Evolutionary conservation across 306 rosid species (phyloP).

Genomic region (Sicyos edulis): DNA sequence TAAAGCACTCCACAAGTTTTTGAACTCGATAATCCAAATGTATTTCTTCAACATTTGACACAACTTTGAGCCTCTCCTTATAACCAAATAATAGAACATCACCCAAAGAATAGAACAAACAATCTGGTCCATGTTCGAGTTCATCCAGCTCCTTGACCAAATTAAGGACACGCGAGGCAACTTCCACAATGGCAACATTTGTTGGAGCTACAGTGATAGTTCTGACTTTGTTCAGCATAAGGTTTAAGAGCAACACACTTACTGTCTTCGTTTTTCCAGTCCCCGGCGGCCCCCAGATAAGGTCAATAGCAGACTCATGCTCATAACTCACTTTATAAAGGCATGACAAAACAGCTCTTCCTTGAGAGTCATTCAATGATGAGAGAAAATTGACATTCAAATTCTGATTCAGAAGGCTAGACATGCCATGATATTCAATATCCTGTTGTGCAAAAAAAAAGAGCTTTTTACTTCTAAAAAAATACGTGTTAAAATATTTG

Average conservation of each 20-base stretch:
- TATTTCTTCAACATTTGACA: slow-evolving; percentile 41
- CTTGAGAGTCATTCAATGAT: slow-evolving; percentile 54
- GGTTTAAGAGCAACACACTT: slow-evolving; percentile 38
- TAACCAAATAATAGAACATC: slow-evolving; percentile 61
- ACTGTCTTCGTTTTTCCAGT: slow-evolving; percentile 69
- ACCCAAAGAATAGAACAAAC: slow-evolving; percentile 39
- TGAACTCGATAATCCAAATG: slow-evolving; percentile 55
- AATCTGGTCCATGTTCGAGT: slow-evolving; percentile 19
- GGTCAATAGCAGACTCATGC: slow-evolving; percentile 39
- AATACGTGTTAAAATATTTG: neutral
- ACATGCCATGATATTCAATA: neutral
- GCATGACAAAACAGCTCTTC: slow-evolving; percentile 42
- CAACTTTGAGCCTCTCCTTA: slow-evolving; percentile 55
- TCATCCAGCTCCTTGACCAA: slow-evolving; percentile 35
- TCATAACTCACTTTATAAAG: slow-evolving; percentile 30
- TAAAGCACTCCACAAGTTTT: slow-evolving; percentile 39
- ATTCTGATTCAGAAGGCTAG: neutral
- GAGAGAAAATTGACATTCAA: slow-evolving; percentile 18
- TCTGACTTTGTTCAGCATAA: slow-evolving; percentile 39
- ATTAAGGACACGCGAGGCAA: slow-evolving; percentile 49
- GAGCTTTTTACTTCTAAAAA: neutral
- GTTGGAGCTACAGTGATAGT: slow-evolving; percentile 74
- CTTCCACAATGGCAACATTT: slow-evolving; percentile 59
- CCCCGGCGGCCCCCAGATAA: slow-evolving; percentile 88
- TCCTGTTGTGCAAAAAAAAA: neutral